Conservation (phyloP, 805 yeast species). For the Zygosaccharomyces kombuchaensis region DNA sequence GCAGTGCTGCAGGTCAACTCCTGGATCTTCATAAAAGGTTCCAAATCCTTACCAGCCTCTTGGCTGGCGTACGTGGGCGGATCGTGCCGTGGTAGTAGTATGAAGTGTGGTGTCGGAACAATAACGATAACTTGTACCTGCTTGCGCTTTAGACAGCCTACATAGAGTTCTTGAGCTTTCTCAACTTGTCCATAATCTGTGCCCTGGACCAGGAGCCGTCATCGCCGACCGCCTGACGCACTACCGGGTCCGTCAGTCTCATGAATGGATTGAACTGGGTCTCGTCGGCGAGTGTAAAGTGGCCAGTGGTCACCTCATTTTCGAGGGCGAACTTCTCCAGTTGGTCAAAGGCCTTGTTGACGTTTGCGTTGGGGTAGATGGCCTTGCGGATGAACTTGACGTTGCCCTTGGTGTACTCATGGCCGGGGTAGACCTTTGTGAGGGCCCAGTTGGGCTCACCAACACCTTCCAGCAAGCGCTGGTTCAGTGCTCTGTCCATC, state of each 20-base stretch:
- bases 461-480: conserved; percentile 59
- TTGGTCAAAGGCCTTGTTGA: conserved; percentile 44
- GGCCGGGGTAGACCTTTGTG: conserved; percentile 86
- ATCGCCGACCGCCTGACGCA: conserved; percentile 55
- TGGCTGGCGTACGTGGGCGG: too few relatives aligned
- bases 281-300: conserved; percentile 81
- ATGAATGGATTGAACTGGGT: conserved; percentile 82
- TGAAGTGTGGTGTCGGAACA: background rate
- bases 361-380: conserved; percentile 40
- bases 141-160: conserved; percentile 18
- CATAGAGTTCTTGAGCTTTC: conserved; percentile 70
- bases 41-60: too few relatives aligned
- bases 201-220: conserved; percentile 36
- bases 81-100: too few relatives aligned
- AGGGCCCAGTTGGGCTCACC: conserved; percentile 27
- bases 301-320: conserved; percentile 79
- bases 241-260: conserved; percentile 63
- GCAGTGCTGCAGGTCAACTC: too few relatives aligned
- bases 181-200: conserved; percentile 65
- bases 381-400: conserved; percentile 71
- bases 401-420: conserved; percentile 86
- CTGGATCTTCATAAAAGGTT: too few relatives aligned
- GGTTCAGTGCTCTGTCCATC: conserved; percentile 69
- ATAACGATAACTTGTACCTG: background rate
- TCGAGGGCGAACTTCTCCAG: conserved; percentile 48